These are phyloP conservation scores for Carex pumila DNA, from an alignment of 176 grass and related monocot genomes.

Conservation along the genomic window DNA sequence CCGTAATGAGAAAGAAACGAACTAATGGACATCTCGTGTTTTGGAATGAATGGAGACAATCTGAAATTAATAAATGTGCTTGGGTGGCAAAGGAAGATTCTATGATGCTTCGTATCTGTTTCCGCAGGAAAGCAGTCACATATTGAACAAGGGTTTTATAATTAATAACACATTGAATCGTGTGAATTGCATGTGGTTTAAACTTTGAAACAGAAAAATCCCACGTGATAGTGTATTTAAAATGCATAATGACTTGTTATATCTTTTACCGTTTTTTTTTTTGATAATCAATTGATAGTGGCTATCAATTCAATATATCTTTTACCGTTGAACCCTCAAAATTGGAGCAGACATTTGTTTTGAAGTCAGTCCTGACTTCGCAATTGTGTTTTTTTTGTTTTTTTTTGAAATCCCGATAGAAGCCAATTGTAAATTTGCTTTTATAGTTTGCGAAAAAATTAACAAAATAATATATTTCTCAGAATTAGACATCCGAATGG, in stretches of 20 bases:
- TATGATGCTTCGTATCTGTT: neutral
- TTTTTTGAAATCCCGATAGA: too few species aligned
- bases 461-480: too few species aligned
- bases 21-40: neutral
- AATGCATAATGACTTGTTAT: neutral
- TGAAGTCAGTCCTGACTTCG: neutral
- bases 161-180: neutral
- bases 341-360: neutral
- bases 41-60: neutral
- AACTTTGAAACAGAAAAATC: neutral
- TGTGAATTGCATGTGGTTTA: constrained; percentile 6
- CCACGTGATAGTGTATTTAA: neutral
- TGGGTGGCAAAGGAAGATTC: neutral
- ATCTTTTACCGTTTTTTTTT: neutral
- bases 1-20: neutral
- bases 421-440: too few species aligned
- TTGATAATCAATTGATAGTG: too few species aligned
- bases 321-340: neutral
- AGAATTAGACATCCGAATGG: too few species aligned
- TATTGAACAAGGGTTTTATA: neutral
- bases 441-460: too few species aligned
- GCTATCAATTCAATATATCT: too few species aligned
- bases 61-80: neutral
- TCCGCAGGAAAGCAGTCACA: neutral
- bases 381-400: too few species aligned